A percentile compares a stretch with the other conserved stretches of the same genome.
Evolutionary conservation across 2,329 filamentous ascomycete genomes (phyloP).

Genomic region (Chlorencoelia australis): DNA sequence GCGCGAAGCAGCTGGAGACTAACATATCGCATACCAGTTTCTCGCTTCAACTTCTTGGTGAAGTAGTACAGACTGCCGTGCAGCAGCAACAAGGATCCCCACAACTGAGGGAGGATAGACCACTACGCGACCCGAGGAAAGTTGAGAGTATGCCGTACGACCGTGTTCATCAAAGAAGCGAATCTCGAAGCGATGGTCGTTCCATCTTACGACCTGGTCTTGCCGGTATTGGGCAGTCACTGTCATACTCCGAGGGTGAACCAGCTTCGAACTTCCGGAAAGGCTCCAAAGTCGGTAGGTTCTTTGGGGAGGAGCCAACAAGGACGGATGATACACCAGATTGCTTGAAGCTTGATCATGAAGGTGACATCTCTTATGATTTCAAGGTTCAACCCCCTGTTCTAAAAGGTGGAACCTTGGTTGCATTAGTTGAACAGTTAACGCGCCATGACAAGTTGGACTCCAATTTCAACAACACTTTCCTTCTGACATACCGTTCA

Average conservation of each 20-base stretch:
- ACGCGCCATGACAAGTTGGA: conserved; percentile 94
- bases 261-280: conserved; percentile 43
- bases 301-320: conserved; percentile 53
- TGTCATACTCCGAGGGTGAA: conserved; percentile 50
- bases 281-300: conserved; percentile 54
- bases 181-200: conserved; percentile 39
- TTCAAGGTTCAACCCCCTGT: conserved; percentile 64
- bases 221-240: conserved; percentile 31
- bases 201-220: conserved; percentile 19
- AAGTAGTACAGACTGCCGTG: conserved; percentile 56
- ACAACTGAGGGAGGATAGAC: conserved; percentile 25
- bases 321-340: conserved; percentile 67
- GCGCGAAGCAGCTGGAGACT: conserved; percentile 71
- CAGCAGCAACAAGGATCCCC: conserved; percentile 31
- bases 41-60: conserved; percentile 76
- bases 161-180: conserved; percentile 43
- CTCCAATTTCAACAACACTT: conserved; percentile 93
- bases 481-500: conserved; percentile 90
- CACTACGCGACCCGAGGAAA: conserved; percentile 45
- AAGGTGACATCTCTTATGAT: conserved; percentile 85
- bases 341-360: conserved; percentile 77
- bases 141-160: conserved; percentile 48
- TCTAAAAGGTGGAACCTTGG: conserved; percentile 80
- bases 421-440: conserved; percentile 85
- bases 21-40: conserved; percentile 82